phyloP scores from a whole-genome alignment of 192 early-diverging fungal genomes.

The Spizellomyces sp. region DNA sequence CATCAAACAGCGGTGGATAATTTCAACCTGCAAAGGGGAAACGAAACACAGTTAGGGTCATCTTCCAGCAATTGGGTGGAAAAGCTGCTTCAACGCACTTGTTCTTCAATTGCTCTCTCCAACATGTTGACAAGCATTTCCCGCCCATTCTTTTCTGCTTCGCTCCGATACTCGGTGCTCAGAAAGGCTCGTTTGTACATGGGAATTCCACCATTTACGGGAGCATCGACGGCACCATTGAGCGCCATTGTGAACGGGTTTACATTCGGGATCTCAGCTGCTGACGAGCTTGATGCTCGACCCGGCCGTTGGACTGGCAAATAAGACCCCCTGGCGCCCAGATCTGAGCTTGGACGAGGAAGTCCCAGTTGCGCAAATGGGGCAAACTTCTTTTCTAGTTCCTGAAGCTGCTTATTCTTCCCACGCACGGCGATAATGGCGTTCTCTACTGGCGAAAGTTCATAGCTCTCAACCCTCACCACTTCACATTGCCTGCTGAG shows the following conservation, averaged over 20 bases:
- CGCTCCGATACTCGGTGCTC: constrained; percentile 38
- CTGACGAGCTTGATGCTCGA: neutral
- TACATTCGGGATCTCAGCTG: constrained; percentile 40
- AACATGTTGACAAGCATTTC: constrained; percentile 49
- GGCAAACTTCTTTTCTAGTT: constrained; percentile 56
- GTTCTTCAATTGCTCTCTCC: constrained; percentile 62
- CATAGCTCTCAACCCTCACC: constrained; percentile 50
- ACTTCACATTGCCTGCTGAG: constrained; percentile 62
- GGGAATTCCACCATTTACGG: constrained; percentile 79
- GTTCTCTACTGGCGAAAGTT: constrained; percentile 76
- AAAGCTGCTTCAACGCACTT: constrained; percentile 45
- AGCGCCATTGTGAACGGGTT: constrained; percentile 79
- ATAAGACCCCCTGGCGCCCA: constrained; percentile 7
- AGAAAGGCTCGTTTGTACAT: constrained; percentile 77
- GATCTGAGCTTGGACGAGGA: constrained; percentile 4
- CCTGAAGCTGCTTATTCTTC: constrained; percentile 65
- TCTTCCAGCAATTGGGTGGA: neutral
- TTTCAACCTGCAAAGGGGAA: constrained; percentile 32
- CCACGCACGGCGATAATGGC: constrained; percentile 69
- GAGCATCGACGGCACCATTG: constrained; percentile 83
- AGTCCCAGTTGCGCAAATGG: constrained; percentile 19
- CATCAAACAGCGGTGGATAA: constrained; percentile 61
- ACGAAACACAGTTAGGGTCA: constrained; percentile 29
- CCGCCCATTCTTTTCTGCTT: constrained; percentile 29
- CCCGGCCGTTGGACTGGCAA: neutral